A percentile compares a stretch with the other conserved stretches of the same genome.
These are phyloP conservation scores for Nannizzia gypsea DNA, from an alignment of 2,329 filamentous ascomycete genomes.

Conservation along the genomic window DNA sequence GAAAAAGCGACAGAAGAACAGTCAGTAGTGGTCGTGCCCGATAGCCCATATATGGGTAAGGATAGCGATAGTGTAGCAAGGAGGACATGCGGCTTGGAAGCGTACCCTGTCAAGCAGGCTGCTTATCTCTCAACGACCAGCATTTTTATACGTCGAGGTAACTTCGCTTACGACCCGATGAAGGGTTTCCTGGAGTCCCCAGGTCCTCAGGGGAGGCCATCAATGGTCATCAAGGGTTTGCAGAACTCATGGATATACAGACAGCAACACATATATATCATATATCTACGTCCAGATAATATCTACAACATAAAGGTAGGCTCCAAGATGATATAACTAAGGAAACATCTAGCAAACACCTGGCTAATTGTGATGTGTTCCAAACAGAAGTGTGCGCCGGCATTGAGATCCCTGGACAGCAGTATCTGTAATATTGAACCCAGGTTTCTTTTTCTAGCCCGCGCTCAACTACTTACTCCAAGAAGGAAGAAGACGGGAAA, in stretches of 20 bases:
- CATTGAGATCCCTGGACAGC: not conserved
- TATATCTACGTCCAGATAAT: not conserved
- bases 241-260: not conserved
- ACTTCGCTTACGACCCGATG: conserved; percentile 4
- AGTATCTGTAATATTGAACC: not conserved
- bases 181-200: not conserved
- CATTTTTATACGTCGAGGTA: not conserved
- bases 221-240: not conserved
- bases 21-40: not conserved
- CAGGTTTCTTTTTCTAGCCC: not conserved
- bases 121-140: not conserved
- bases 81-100: not conserved
- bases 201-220: not conserved
- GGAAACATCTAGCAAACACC: no score
- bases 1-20: not conserved
- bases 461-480: not conserved
- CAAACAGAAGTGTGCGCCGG: not conserved
- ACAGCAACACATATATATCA: no score
- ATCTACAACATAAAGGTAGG: no score
- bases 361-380: not conserved
- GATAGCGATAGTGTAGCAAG: no score
- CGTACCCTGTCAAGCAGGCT: not conserved
- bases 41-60: not conserved
- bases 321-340: no score
- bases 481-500: not conserved